Evolutionary conservation across 2,329 filamentous ascomycete species (phyloP), one percentile per base, ranked within the genome.

Genomic region (Sphaerulina populicola): DNA sequence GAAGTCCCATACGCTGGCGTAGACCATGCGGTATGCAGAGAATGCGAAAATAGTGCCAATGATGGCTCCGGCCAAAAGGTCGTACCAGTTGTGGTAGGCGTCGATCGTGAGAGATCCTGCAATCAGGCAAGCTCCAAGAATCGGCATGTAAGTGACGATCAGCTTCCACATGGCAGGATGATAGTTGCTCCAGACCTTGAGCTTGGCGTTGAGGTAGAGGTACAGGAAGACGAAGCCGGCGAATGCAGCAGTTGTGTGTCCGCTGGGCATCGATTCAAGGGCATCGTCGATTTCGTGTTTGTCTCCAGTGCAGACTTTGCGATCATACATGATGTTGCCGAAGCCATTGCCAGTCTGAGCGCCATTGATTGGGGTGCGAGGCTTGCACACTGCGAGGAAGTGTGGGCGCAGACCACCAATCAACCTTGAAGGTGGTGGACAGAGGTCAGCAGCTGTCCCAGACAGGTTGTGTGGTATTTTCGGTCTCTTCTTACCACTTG

Each of bases 121-220:
- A 39, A 88, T 86, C 2, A 88, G 71, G 2, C 74, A 74, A 0
- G 84, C 84, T 2, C 80, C 82, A 0, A 88, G 77, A 2, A 88
- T 68, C 0, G 85, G 85, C 0, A 79, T 75, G 60, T 83, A 85
- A 21, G 80, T 71, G 12, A 74, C 76, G 30, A 84, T 72, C 10
- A 87, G 68, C 69, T 88, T 88, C 85, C 84, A 88, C 76, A 86
- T 80, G 10, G 80, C 74, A 0, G 85, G 79, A 63, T 87, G 84
- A 64, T 85, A 83, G 71, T 86, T 83, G 56, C 78, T 72, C 60
- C 82, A 87, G 50, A 87, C 77, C 74, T 88, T 88, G 58, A 89
- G 75, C 71, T 88, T 88, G 43, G 82, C 85, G 66, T 88, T 88
- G 40, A 89, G 77, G 70, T 88, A 89, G 1, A 88, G 72, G 58